Base-by-base conservation (phyloP, 306 rosid species). In the Luffa aegyptiaca region DNA sequence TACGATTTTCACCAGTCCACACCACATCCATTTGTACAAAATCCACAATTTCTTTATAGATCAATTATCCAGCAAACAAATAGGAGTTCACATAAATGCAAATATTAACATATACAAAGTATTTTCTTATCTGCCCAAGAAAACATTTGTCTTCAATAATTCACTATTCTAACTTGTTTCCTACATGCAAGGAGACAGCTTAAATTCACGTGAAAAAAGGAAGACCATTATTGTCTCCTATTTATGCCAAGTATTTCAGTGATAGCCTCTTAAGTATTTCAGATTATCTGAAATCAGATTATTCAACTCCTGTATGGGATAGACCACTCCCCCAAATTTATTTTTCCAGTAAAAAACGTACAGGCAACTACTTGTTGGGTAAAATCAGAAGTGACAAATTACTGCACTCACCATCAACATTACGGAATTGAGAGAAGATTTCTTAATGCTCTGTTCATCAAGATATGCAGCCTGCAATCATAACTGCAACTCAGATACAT, bases 331-430 rank as follows among this genome's bases (percentile, higher is more conserved):
- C 75, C 31, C 51, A 9, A 68, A 68, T 69, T 41, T 42, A 69
- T n/a, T 69, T 8, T 71, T 4, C 5, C 5, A 10, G 71, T 56
- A 45, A 13, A 26, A n/a, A 59, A 48, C 8, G 12, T 35, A 58
- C 69, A 58, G n/a, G 4, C 58, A 70, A 10, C 14, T 31, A 39
- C 53, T 57, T 36, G 64, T 41, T 14, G 35, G 80, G 57, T 72
- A 72, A 72, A 46, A 72, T 13, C 59, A 72, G n/a, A 79, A 45
- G 20, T 16, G 46, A 65, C 62, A 26, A 13, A 72, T 10, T 10
- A 59, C 7, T n/a, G 77, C 58, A 55, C 94, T 92, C 88, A 95
- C 98, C 97, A 88, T 88, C 88, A 95, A 89, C 97, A 95, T 90
- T 18, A 56, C 69, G 81, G 94, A 84, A 81, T 82, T 82, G 66